Conservation (phyloP, 2,329 filamentous ascomycete genomes). For the Metarhizium robertsii region DNA sequence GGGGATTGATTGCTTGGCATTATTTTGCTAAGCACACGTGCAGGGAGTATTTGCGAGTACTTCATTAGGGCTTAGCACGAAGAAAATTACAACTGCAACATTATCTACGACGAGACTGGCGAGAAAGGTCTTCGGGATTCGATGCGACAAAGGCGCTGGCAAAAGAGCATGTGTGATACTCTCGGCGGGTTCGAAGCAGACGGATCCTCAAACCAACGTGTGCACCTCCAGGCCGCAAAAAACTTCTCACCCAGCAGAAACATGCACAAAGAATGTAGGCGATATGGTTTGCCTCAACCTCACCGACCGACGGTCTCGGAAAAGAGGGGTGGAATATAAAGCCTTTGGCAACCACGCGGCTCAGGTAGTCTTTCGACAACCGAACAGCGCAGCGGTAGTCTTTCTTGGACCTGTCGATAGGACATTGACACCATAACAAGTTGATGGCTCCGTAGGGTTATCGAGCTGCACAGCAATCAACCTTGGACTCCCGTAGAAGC, state of each 20-base stretch:
- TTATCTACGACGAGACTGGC: too few species aligned
- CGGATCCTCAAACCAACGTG: too few species aligned
- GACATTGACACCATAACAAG: constrained; percentile 72
- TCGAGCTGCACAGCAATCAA: constrained; percentile 81
- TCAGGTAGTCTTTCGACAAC: background rate
- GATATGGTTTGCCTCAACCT: constrained; percentile 85
- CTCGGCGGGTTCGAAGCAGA: background rate
- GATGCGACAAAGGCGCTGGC: too few species aligned
- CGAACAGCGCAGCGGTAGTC: constrained; percentile 46
- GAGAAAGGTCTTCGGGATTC: too few species aligned
- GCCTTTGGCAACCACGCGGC: constrained; percentile 37
- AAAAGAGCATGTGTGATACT: too few species aligned
- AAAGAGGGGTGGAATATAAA: constrained; percentile 87
- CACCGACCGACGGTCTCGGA: constrained; percentile 83
- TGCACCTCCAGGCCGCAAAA: background rate
- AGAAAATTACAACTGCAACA: too few species aligned
- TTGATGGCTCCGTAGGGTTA: constrained; percentile 71
- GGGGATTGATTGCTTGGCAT: too few species aligned
- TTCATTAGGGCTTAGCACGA: too few species aligned
- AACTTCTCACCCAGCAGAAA: background rate
- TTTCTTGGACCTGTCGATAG: constrained; percentile 93
- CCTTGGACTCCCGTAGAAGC: constrained; percentile 41
- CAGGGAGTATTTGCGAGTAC: too few species aligned
- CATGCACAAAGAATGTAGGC: constrained; percentile 3
- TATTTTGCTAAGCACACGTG: too few species aligned